Evolutionary conservation across 306 rosid genomes (phyloP), one percentile per base, ranked within the genome.

Genomic region (Cyclanthera cordifolia): DNA sequence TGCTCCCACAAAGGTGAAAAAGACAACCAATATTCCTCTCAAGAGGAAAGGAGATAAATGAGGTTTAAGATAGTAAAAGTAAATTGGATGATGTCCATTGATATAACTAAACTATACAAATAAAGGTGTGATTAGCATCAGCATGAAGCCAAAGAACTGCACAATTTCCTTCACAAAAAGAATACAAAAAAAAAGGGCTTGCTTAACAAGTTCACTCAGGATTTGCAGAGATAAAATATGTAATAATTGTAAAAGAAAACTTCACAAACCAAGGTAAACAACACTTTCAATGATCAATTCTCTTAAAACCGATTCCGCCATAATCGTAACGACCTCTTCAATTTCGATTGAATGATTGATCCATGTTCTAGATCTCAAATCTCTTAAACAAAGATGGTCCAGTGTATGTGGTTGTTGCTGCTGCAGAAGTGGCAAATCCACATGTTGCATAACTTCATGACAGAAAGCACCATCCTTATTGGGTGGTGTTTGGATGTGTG

Each of bases 361-460:
- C 98, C 98, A 87, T 43, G 86, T 53, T 46, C 75, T 80, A 39
- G 76, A 72, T 71, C 72, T 74, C 8, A 87, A 63, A 81, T 84
- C 96, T 70, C 61, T 76, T 69, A 73, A 81, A 74, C 72, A 67
- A 50, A 79, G 79, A 77, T 84, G 67, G 15, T 80, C 77, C 66
- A 85, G 7, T 6, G 81, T 72, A 67, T 71, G 9, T 55, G 74
- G 72, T 53, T 77, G 72, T 67, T 78, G 63, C 65, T 43, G 76
- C 23, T 32, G 76, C 46, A 32, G 67, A 72, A 71, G 78, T 58
- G 76, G 71, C 78, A 69, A 32, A 43, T 77, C 79, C 51, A 84
- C 75, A 7, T 75, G 70, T 57, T 77, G 74, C 69, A 69, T 72
- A 66, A 82, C 87, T 69, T 85, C 85, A 49, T 69, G 67, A 58